A percentile compares a stretch with the other conserved stretches of the same genome.
These are phyloP conservation scores for Hypoxylon crocopeplum DNA, from an alignment of 495 filamentous ascomycete genomes.

Conservation along the genomic window DNA sequence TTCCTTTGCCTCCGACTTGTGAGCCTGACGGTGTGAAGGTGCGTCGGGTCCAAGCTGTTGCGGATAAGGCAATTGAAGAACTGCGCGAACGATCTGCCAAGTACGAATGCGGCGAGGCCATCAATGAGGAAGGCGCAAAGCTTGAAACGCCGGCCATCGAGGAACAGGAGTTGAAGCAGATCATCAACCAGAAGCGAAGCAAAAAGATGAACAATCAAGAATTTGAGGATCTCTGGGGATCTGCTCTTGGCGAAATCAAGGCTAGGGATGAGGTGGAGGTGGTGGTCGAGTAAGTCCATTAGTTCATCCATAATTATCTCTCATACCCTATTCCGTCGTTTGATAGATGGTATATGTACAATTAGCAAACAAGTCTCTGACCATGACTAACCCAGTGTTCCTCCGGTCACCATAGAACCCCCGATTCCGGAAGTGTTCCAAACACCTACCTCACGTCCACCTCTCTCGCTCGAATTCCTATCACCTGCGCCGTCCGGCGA, in stretches of 20 bases:
- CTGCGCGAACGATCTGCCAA: slow-evolving; percentile 85
- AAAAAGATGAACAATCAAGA: slow-evolving; percentile 83
- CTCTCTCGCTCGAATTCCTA: slow-evolving; percentile 87
- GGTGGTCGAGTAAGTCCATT: slow-evolving; percentile 73
- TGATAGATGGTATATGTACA: slow-evolving; percentile 21
- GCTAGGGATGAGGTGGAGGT: slow-evolving; percentile 80
- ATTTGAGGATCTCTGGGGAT: slow-evolving; percentile 90
- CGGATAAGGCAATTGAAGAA: slow-evolving; percentile 86
- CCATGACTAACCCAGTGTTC: slow-evolving; percentile 80
- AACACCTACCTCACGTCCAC: slow-evolving; percentile 65
- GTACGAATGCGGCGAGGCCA: slow-evolving; percentile 84
- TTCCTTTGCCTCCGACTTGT: slow-evolving; percentile 91
- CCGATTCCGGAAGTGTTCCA: slow-evolving; percentile 64
- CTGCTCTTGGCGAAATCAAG: slow-evolving; percentile 84
- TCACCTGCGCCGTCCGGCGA: slow-evolving; percentile 86
- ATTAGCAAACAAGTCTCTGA: slow-evolving; percentile 48
- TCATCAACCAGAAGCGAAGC: slow-evolving; percentile 72
- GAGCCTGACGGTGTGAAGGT: slow-evolving; percentile 94
- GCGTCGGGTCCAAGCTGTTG: slow-evolving; percentile 82
- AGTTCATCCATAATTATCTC: not conserved
- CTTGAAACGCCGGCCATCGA: slow-evolving; percentile 68
- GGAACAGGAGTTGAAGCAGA: slow-evolving; percentile 77
- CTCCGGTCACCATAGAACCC: slow-evolving; percentile 72
- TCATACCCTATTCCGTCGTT: slow-evolving; percentile 4
- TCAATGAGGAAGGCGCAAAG: slow-evolving; percentile 65